Base-by-base conservation (phyloP, 306 rosid species). In the Cicer bijugum region DNA sequence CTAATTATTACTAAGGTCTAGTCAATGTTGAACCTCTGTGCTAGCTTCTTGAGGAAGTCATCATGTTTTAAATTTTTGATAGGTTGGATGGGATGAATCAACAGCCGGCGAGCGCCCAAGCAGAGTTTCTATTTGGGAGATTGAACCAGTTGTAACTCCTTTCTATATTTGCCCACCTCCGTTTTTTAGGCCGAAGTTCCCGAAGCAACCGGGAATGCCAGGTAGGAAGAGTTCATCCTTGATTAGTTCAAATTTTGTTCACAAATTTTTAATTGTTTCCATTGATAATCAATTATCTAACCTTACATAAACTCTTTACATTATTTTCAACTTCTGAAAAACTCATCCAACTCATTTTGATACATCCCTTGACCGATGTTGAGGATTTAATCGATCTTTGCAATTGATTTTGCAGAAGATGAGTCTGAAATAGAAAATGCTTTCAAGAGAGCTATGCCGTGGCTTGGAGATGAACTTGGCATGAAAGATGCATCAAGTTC, bases 1-100 rank as follows among this genome's bases (percentile, higher is more conserved):
- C 9, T 15, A 55, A 56, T 56, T 20, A 56, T 56, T 20, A 14
- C 7, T 53, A 28, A 7, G 7, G 6, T 20, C 37, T 56, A 5
- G 62, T 20, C 7, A 56, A 20, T 56, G 12, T 3, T 9, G 37
- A 9, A 38, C 12, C 20, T 38, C 11, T 5, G 45, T 75, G 8
- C 60, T 20, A 63, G 81, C 80, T 67, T 60, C 58, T 65, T 40
- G 75, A 63, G 48, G 44, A 28, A 4, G 35, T 28, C 1, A 33
- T 68, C 48, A 33, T 72, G 50, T 43, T 69, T 58, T 77, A 9
- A 70, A 71, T 56, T 78, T 68, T 71, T 76, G 68, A 72, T 74
- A 93, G 98, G 97, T 93, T 85, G 98, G 98, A 72, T 93, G 98
- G 98, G 98, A 93, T 85, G 98, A 93, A 87, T 93, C 98, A 52